phyloP scores from a whole-genome alignment of 768 basidiomycete genomes.

The Lactarius sp. region DNA sequence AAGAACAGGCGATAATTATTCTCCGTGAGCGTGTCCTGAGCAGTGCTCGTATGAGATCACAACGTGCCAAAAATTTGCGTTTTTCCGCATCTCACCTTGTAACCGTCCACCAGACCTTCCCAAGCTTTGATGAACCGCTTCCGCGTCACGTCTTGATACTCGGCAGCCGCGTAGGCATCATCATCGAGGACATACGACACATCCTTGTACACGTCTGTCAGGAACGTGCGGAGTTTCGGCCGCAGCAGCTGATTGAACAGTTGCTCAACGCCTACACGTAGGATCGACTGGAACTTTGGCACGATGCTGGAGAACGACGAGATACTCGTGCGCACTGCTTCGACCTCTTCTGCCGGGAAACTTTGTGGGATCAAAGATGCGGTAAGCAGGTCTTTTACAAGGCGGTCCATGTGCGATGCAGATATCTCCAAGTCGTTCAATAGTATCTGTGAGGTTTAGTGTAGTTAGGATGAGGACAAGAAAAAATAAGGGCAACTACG shows the following conservation, averaged over 20 bases:
- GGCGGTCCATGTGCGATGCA: constrained; percentile 79
- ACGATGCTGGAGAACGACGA: constrained; percentile 49
- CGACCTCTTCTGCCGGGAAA: constrained; percentile 57
- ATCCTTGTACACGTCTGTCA: constrained; percentile 87
- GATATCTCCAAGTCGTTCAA: constrained; percentile 96
- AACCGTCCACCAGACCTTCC: constrained; percentile 82
- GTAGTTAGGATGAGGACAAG: neutral
- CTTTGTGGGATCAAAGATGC: constrained; percentile 57
- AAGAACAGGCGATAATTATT: constrained; percentile 85
- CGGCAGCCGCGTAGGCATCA: constrained; percentile 74
- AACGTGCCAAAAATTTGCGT: too few relatives aligned
- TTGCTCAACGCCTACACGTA: constrained; percentile 88
- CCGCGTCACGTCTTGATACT: constrained; percentile 78
- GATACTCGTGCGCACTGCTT: constrained; percentile 44
- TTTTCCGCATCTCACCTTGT: constrained; percentile 52
- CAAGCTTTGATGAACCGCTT: constrained; percentile 89
- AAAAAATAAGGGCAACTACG: constrained; percentile 32
- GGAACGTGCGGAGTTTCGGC: constrained; percentile 76
- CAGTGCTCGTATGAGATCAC: neutral
- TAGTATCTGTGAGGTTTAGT: constrained; percentile 52
- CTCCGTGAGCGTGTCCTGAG: constrained; percentile 82
- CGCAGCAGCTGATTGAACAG: constrained; percentile 93
- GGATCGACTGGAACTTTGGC: constrained; percentile 61
- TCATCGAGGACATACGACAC: constrained; percentile 87
- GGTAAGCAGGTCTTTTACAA: constrained; percentile 59